Base-by-base conservation (phyloP, 495 filamentous ascomycete species). In the Penicillium bialowiezense region DNA sequence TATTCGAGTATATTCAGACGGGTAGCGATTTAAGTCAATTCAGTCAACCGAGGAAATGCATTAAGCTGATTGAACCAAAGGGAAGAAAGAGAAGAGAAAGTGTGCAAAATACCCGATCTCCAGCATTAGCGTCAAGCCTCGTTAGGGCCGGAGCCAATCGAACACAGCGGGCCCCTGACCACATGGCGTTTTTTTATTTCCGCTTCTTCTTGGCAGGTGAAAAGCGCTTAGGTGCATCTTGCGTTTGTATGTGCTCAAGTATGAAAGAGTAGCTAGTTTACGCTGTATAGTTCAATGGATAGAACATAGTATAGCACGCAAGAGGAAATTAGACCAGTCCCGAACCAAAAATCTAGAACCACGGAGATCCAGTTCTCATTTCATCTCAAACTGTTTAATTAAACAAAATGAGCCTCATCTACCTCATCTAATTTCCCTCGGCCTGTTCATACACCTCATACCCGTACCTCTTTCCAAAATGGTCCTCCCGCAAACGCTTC, bases 401-500 rank as follows among this genome's bases (percentile, higher is more conserved):
- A 26, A 26, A 26, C 3, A 8, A 26, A 4, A 4, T 8, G 4
- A 26, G 4, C 23, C 23, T 26, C 23, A 26, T n/a, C n/a, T n/a
- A n/a, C 4, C 23, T 26, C 4, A 26, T 26, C 23, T 26, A 26
- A 26, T 26, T 26, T 26, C 23, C n/a, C n/a, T n/a, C n/a, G n/a
- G n/a, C n/a, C n/a, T n/a, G n/a, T n/a, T n/a, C n/a, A 37, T 57
- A 48, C 29, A 42, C 33, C 14, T 54, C 41, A 33, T 52, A 52
- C 18, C 21, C 31, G 18, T 47, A 52, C 26, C 29, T 28, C 9
- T 26, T 54, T 38, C 46, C 51, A 14, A 38, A 13, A 49, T 59
- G 48, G 31, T 55, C 51, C 15, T 55, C 41, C 12, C 31, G 29
- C 41, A 60, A 41, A 9, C 33, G n/a, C 37, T 39, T 53, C n/a